phyloP scores from a whole-genome alignment of 2,329 filamentous ascomycete genomes.

The Claviceps paspali region DNA sequence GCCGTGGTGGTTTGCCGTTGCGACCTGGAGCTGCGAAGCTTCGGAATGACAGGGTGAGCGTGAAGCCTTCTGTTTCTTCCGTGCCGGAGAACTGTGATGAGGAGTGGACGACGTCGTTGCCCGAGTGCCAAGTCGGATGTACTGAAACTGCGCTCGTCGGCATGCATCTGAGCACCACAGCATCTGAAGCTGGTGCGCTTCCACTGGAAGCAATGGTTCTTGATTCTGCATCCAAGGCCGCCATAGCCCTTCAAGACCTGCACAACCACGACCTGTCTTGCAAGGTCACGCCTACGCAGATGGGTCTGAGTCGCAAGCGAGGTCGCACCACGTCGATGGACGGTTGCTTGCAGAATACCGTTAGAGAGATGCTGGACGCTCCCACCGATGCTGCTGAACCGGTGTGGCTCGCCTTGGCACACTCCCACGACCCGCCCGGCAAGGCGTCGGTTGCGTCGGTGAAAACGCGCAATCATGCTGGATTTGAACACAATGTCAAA shows the following conservation, averaged over 20 bases:
- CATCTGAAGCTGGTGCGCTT: conserved; percentile 28
- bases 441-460: no score
- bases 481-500: conserved; percentile 38
- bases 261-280: conserved; percentile 34
- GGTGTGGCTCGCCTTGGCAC: conserved; percentile 22
- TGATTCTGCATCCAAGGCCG: conserved; percentile 36
- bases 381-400: conserved; percentile 14
- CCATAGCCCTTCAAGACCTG: conserved; percentile 43
- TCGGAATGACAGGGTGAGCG: conserved; percentile 38
- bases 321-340: conserved; percentile 44
- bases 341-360: conserved; percentile 48
- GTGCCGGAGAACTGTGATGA: conserved; percentile 42
- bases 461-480: conserved; percentile 26
- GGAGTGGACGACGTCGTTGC: conserved; percentile 35
- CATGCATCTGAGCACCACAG: conserved; percentile 32
- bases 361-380: conserved; percentile 48
- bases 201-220: conserved; percentile 28
- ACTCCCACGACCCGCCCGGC: no score
- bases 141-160: conserved; percentile 36
- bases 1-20: conserved; percentile 40
- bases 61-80: conserved; percentile 37
- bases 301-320: conserved; percentile 38
- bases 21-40: conserved; percentile 47
- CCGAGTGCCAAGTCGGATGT: conserved; percentile 40
- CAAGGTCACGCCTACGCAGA: conserved; percentile 14